Evolutionary conservation across 179 eudicot genomes (phyloP), one percentile per base, ranked within the genome.

Genomic region (Vitellaria paradoxa): DNA sequence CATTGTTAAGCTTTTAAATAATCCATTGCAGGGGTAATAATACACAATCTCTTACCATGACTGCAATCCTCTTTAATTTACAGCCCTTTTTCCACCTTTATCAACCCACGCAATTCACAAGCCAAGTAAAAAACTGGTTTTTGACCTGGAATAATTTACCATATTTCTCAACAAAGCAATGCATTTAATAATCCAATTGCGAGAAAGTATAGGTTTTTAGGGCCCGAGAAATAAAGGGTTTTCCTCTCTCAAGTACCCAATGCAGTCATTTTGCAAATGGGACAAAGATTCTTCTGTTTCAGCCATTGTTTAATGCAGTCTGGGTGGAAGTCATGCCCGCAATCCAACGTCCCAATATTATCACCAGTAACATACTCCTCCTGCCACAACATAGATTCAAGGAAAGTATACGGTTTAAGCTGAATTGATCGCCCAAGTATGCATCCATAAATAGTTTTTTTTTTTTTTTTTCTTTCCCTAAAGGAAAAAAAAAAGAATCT

Each of bases 241-340:
- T 12, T 20, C 63, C 42, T 30, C 61, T 69, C 49, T 84, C 83
- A 80, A 65, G 87, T 78, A 12, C 74, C 72, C 76, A 87, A 76
- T 11, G 70, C 90, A 49, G 87, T 76, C 83, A 59, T 80, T 75
- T 87, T 87, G 81, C 90, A 87, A 70, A 87, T 85, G 40, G 90
- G 90, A 65, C 90, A 87, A 12, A 87, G 37, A 60, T 87, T 87
- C 83, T 87, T 87, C 77, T 80, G 72, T 11, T 50, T 74, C 40
- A 87, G 71, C 90, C 90, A 87, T 62, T 87, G 87, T 63, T 85
- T 85, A 50, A 87, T 82, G 83, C 90, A 87, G 45, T 72, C 62
- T 20, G 84, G 69, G 53, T 87, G 90, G 46, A 85, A 87, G 64
- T 87, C 90, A 53, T 87, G 90, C 68, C 87, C 87, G 53, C 90